Evolutionary conservation across 2,329 filamentous ascomycete species (phyloP).

Genomic region (Neocucurbitaria cava): DNA sequence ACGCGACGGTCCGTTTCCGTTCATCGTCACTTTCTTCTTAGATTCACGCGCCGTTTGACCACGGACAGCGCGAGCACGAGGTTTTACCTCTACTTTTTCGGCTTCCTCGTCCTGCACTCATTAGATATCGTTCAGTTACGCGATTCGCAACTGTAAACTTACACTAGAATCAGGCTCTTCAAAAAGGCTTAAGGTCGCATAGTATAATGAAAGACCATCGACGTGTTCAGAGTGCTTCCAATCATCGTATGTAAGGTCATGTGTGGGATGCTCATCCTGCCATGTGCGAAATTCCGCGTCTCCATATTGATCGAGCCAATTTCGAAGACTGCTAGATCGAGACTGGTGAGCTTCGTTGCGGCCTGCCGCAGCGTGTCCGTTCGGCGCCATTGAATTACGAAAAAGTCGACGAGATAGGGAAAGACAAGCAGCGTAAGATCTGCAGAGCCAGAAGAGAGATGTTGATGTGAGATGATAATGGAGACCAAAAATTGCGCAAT

Average conservation of each 20-base stretch:
- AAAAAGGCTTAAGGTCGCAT: conserved; percentile 37
- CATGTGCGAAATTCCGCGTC: conserved; percentile 35
- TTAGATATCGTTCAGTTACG: conserved; percentile 19
- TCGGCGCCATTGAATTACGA: conserved; percentile 26
- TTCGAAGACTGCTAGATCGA: conserved; percentile 15
- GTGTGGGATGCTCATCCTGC: conserved; percentile 26
- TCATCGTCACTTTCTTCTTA: conserved; percentile 33
- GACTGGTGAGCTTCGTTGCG: conserved; percentile 10
- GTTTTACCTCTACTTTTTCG: conserved; percentile 18
- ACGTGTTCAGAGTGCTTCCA: conserved; percentile 38
- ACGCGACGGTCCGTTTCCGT: conserved; percentile 30
- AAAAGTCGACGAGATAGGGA: conserved; percentile 13
- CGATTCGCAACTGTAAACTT: conserved; percentile 13
- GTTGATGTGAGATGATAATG: conserved; percentile 14
- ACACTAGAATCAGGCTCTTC: conserved; percentile 39
- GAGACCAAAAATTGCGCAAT: conserved; percentile 14
- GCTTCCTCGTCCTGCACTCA: conserved; percentile 34
- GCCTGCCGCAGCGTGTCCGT: conserved; percentile 17
- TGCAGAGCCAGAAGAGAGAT: conserved; percentile 10
- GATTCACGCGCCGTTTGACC: conserved; percentile 29
- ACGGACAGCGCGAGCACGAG: conserved; percentile 27
- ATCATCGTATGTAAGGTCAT: conserved; percentile 38
- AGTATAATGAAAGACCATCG: conserved; percentile 39
- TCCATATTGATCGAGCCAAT: conserved; percentile 32
- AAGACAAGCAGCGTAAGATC: conserved; percentile 9